phyloP scores from a whole-genome alignment of 2,329 filamentous ascomycete species.

The Raffaelea deltoideospora region DNA sequence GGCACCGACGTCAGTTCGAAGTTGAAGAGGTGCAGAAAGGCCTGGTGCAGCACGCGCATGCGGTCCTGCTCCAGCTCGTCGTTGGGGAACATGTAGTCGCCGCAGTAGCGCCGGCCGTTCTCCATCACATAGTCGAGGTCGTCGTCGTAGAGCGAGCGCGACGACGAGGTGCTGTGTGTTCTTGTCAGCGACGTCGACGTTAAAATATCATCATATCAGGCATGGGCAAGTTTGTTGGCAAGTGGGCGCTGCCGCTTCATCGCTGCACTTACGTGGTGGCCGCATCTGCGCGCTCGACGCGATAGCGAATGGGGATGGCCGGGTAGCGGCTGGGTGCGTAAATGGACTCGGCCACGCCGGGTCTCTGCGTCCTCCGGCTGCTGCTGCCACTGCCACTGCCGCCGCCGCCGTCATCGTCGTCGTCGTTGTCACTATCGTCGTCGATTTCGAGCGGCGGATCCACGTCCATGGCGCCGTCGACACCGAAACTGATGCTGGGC shows the following conservation, averaged over 20 bases:
- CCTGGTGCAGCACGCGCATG: constrained; percentile 18
- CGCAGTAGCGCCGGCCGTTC: constrained; percentile 44
- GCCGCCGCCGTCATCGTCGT: background rate
- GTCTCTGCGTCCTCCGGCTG: too few species aligned
- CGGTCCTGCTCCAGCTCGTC: constrained; percentile 36
- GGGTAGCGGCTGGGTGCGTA: constrained; percentile 27
- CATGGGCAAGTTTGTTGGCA: too few species aligned
- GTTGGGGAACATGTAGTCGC: constrained; percentile 44
- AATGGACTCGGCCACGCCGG: constrained; percentile 22
- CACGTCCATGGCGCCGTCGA: too few species aligned
- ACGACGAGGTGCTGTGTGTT: constrained; percentile 15
- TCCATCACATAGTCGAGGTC: constrained; percentile 33
- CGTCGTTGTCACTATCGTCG: constrained; percentile 11
- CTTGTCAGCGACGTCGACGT: too few species aligned
- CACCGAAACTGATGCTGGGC: too few species aligned
- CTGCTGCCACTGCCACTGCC: too few species aligned
- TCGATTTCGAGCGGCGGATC: constrained; percentile 11
- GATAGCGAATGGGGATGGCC: constrained; percentile 18
- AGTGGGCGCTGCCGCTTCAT: too few species aligned
- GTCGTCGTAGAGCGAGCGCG: constrained; percentile 17
- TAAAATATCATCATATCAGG: too few species aligned
- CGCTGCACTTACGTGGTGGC: constrained; percentile 23
- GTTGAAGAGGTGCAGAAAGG: constrained; percentile 16
- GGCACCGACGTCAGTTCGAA: constrained; percentile 18
- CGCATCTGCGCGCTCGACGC: constrained; percentile 20